These are phyloP conservation scores for Poronia punctata DNA, from an alignment of 495 filamentous ascomycete genomes.

Conservation along the genomic window DNA sequence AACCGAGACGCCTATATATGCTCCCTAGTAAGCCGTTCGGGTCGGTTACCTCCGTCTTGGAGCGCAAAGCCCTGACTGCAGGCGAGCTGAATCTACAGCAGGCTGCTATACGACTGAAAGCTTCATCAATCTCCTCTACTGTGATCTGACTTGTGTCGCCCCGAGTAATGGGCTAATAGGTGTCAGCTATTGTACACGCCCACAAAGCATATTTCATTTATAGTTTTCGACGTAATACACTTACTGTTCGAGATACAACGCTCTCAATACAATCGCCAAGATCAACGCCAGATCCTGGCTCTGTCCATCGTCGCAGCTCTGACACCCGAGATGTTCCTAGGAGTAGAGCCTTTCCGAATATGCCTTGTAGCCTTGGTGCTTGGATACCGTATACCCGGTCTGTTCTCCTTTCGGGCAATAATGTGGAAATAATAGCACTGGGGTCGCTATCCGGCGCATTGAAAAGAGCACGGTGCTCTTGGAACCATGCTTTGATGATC, in stretches of 20 bases:
- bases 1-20: slow-evolving; percentile 54
- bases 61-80: slow-evolving; percentile 39
- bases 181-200: background rate
- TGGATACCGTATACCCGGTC: slow-evolving; percentile 71
- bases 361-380: slow-evolving; percentile 48
- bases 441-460: slow-evolving; percentile 44
- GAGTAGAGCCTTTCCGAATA: slow-evolving; percentile 56
- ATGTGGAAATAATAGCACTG: slow-evolving; percentile 58
- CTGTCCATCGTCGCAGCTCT: slow-evolving; percentile 56
- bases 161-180: slow-evolving; percentile 36
- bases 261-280: slow-evolving; percentile 62
- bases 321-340: slow-evolving; percentile 52
- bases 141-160: slow-evolving; percentile 38
- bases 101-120: slow-evolving; percentile 57
- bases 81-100: slow-evolving; percentile 63
- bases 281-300: slow-evolving; percentile 50
- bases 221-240: slow-evolving; percentile 9
- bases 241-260: slow-evolving; percentile 58
- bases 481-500: slow-evolving; percentile 55
- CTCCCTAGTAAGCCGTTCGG: slow-evolving; percentile 43
- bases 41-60: slow-evolving; percentile 26
- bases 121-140: slow-evolving; percentile 67
- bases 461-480: slow-evolving; percentile 44
- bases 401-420: slow-evolving; percentile 65
- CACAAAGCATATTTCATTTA: background rate